Percentiles rank a stretch among this genome's conserved stretches.
phyloP scores from a whole-genome alignment of 2,329 filamentous ascomycete genomes.

The Scedosporium aurantiacum region DNA sequence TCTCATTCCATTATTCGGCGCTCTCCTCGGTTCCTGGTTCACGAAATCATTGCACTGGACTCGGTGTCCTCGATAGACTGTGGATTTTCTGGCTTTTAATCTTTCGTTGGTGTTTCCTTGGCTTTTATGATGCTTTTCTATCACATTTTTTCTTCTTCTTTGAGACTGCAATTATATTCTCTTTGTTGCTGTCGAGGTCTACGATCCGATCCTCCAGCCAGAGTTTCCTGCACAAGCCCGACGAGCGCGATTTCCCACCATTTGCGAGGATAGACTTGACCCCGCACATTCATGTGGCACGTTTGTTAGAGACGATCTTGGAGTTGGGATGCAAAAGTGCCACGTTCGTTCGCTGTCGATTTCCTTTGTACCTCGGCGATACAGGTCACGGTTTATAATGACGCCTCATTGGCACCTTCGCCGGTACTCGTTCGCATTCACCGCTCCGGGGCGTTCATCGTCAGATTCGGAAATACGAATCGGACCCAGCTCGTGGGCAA shows the following conservation, averaged over 20 bases:
- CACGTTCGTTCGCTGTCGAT: conserved; percentile 1
- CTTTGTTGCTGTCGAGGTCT: neutral
- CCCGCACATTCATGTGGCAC: conserved; percentile 3
- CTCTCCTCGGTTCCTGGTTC: conserved; percentile 3
- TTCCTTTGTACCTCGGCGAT: conserved; percentile 4
- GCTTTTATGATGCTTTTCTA: conserved; percentile 5
- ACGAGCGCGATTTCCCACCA: neutral
- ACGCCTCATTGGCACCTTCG: neutral
- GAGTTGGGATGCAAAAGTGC: conserved; percentile 6
- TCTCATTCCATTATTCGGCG: conserved; percentile 8
- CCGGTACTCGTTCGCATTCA: neutral
- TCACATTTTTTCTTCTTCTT: conserved; percentile 10
- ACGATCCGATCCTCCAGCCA: neutral
- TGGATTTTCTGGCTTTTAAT: conserved; percentile 1
- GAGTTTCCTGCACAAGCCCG: neutral
- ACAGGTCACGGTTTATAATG: neutral
- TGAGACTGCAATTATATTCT: conserved; percentile 8
- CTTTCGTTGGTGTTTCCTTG: conserved; percentile 6
- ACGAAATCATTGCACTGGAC: conserved; percentile 7
- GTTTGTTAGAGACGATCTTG: conserved; percentile 2
- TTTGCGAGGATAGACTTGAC: conserved; percentile 1
- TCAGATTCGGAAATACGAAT: neutral
- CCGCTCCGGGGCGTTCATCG: neutral
- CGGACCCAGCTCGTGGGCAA: no score
- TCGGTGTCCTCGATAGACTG: conserved; percentile 11